Base-by-base conservation (phyloP, 192 early-diverging fungal genomes). In the Rhizoclosmatium globosum region DNA sequence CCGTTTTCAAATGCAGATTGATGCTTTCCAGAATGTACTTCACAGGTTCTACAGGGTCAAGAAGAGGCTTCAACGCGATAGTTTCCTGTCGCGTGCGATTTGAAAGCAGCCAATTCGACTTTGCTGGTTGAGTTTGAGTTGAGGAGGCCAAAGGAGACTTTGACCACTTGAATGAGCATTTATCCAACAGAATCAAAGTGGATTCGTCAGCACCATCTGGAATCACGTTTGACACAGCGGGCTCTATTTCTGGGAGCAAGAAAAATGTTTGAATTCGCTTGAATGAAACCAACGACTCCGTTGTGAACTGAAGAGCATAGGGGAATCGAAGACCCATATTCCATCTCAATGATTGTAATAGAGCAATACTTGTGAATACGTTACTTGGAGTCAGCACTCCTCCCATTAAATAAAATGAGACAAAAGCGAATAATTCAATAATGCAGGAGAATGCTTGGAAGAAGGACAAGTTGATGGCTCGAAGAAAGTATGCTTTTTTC, bases 401-500 rank as follows among this genome's bases (percentile, higher is more conserved):
- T 21, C 83, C 83, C 13, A 65, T 39, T 9, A 82, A 23, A 31
- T 72, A 83, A 68, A 66, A 85, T 11, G 43, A 44, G 15, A 44
- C 48, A 73, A 85, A 85, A 21, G 74, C 64, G 45, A 74, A 69
- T 17, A 82, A n/a, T 23, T 82, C 50, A 9, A 82, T 31, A 64
- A 80, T 9, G 42, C 39, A 65, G 13, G 56, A 46, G 46, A 71
- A 53, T 45, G 68, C n/a, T 81, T 84, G 82, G 45, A 58, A 85
- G 64, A 84, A n/a, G 21, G 83, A 17, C 17, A 82, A 15, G 71
- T 85, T 85, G 47, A 85, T 64, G 23, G 84, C 69, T 43, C 71
- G 74, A 2, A 85, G 57, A 2, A 75, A 39, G 38, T 41, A 38
- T 31, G 71, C 53, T 60, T 84, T 78, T 43, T 64, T 41, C 57